These are phyloP conservation scores for Apophysomyces sp. DNA, from an alignment of 371 early-diverging fungal genomes.

Conservation along the genomic window DNA sequence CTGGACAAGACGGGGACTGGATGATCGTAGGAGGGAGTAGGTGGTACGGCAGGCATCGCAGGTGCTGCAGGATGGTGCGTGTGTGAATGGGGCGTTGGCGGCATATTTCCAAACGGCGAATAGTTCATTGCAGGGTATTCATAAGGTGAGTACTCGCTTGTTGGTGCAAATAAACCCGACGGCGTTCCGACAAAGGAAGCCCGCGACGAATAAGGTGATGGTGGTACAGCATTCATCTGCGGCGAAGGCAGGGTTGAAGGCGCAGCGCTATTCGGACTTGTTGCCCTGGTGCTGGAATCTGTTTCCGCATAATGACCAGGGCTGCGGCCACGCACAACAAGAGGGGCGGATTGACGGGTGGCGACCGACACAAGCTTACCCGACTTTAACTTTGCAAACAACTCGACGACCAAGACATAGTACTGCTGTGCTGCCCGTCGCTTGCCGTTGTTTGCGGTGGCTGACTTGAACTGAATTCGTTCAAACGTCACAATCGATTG, in stretches of 20 bases:
- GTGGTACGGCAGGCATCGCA: background rate
- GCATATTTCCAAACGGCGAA: background rate
- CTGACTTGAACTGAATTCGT: conserved; percentile 91
- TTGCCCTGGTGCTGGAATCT: conserved; percentile 25
- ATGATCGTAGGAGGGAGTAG: background rate
- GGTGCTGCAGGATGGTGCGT: conserved; percentile 2
- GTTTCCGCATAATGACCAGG: conserved; percentile 87
- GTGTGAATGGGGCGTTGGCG: conserved; percentile 2
- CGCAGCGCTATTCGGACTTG: conserved; percentile 54
- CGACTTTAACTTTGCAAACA: conserved; percentile 57
- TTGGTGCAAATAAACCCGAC: conserved; percentile 16
- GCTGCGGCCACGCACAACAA: conserved; percentile 90
- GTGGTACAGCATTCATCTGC: conserved; percentile 53
- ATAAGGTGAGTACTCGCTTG: conserved; percentile 20
- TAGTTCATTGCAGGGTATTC: conserved; percentile 12
- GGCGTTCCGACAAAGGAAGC: conserved; percentile 13
- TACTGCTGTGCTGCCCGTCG: conserved; percentile 88
- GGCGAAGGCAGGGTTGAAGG: conserved; percentile 80
- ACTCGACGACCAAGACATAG: conserved; percentile 68
- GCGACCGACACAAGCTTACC: conserved; percentile 63
- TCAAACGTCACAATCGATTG: conserved; percentile 76
- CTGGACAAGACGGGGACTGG: background rate
- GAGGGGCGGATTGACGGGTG: conserved; percentile 63
- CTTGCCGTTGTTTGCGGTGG: conserved; percentile 91
- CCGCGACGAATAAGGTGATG: conserved; percentile 6